Evolutionary conservation across 805 yeast genomes (phyloP).

Genomic region (Wickerhamiella parazyma): DNA sequence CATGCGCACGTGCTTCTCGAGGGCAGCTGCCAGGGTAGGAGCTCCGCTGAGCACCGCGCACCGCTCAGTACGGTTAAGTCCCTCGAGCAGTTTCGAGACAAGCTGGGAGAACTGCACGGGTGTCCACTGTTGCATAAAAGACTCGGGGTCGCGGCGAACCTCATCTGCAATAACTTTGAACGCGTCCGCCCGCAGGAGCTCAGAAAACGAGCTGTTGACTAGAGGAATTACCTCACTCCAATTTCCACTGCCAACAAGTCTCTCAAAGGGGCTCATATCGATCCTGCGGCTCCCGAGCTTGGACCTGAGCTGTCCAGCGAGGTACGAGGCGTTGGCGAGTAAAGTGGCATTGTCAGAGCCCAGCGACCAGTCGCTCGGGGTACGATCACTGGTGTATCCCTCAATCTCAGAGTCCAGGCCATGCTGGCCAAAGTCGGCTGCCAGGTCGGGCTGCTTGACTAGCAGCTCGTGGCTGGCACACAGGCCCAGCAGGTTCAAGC

Average conservation of each 20-base stretch:
- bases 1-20: constrained; percentile 10
- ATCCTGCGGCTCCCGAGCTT: background rate
- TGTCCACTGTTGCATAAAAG: constrained; percentile 2
- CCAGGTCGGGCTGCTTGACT: constrained; percentile 2
- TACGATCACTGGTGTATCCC: background rate
- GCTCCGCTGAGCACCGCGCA: background rate
- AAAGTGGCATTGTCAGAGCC: background rate
- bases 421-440: constrained; percentile 5
- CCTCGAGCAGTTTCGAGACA: constrained; percentile 9
- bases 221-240: constrained; percentile 42
- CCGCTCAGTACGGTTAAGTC: constrained; percentile 11
- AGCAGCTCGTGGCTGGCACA: constrained; percentile 16
- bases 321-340: background rate
- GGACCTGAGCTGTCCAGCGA: constrained; percentile 6
- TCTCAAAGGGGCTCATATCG: background rate
- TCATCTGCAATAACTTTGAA: constrained; percentile 4
- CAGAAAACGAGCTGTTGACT: constrained; percentile 31
- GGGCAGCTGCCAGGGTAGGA: background rate
- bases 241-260: constrained; percentile 17
- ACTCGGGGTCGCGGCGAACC: background rate
- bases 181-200: constrained; percentile 7
- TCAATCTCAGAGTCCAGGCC: constrained; percentile 12
- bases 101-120: background rate
- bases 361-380: background rate
- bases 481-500: constrained; percentile 13